A percentile compares a stretch with the other conserved stretches of the same genome.
phyloP scores from a whole-genome alignment of 2,329 filamentous ascomycete species.

The Beauveria asiatica region DNA sequence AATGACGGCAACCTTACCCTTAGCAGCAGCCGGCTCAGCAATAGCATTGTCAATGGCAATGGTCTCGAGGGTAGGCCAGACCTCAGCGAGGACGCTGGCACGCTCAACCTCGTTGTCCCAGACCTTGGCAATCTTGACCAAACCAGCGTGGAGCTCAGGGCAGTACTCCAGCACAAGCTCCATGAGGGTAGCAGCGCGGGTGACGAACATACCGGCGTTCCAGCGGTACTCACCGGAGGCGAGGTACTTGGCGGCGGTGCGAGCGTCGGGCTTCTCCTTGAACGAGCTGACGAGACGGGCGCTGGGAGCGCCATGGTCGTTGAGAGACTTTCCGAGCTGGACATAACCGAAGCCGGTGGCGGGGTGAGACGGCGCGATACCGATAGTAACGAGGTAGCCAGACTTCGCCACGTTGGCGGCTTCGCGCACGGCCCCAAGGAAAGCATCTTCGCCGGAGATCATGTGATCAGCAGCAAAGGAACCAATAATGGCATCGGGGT shows the following conservation, averaged over 20 bases:
- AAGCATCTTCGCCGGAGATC: conserved; percentile 21
- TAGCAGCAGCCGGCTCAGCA: conserved; percentile 20
- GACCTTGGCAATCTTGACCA: conserved; percentile 17
- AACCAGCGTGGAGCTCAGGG: conserved; percentile 16
- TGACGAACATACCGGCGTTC: conserved; percentile 22
- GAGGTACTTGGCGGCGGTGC: conserved; percentile 20
- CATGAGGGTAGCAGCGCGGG: conserved; percentile 20
- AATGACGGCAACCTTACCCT: conserved; percentile 20
- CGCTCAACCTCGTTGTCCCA: conserved; percentile 19
- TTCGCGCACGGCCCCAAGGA: conserved; percentile 19
- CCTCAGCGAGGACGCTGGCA: conserved; percentile 16
- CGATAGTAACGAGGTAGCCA: conserved; percentile 20
- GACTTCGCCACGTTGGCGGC: conserved; percentile 20
- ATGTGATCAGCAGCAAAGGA: conserved; percentile 21
- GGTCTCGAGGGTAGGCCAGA: conserved; percentile 19
- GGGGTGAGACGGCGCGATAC: conserved; percentile 20
- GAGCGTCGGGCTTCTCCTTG: conserved; percentile 21
- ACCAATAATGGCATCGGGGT: conserved; percentile 19
- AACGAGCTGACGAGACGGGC: conserved; percentile 19
- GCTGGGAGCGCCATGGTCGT: conserved; percentile 14
- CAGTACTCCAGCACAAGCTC: conserved; percentile 18
- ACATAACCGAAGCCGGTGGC: conserved; percentile 21
- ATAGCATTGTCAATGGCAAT: conserved; percentile 21
- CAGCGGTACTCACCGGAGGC: conserved; percentile 20
- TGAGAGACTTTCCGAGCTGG: conserved; percentile 18